Conservation (phyloP, 805 yeast genomes). For the Yamadazyma nakazawae region DNA sequence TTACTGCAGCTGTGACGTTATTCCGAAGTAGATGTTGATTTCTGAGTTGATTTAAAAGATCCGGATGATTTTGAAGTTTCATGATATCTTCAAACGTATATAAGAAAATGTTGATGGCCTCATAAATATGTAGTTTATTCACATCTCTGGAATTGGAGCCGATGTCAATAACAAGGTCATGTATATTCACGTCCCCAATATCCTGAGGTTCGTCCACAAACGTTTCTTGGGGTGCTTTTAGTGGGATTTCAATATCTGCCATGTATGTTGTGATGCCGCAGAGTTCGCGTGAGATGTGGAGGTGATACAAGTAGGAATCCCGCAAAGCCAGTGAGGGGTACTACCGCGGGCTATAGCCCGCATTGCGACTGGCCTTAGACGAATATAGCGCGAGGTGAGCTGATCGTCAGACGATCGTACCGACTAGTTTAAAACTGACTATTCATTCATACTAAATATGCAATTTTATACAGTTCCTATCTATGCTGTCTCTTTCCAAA, state of each 20-base stretch:
- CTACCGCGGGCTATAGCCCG: too few relatives aligned
- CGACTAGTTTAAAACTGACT: too few relatives aligned
- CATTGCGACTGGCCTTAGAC: too few relatives aligned
- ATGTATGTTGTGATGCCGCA: neutral
- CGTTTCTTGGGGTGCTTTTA: constrained; percentile 37
- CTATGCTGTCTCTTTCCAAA: constrained; percentile 33
- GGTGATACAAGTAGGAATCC: too few relatives aligned
- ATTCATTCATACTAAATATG: neutral
- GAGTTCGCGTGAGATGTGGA: neutral
- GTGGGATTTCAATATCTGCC: constrained; percentile 29
- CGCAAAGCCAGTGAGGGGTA: too few relatives aligned
- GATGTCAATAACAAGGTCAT: constrained; percentile 35
- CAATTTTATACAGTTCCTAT: constrained; percentile 7
- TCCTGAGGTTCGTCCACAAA: constrained; percentile 39
- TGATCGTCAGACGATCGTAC: too few relatives aligned
- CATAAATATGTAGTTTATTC: constrained; percentile 32
- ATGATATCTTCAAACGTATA: constrained; percentile 32
- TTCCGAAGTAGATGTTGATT: constrained; percentile 21
- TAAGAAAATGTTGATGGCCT: constrained; percentile 30
- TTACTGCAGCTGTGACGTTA: neutral
- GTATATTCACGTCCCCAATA: constrained; percentile 30
- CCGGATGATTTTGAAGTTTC: constrained; percentile 24
- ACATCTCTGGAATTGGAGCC: constrained; percentile 28
- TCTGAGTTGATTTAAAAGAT: constrained; percentile 23
- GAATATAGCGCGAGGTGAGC: too few relatives aligned